Evolutionary conservation across 768 basidiomycete species (phyloP).

Genomic region (Mrakia hoshinonis): DNA sequence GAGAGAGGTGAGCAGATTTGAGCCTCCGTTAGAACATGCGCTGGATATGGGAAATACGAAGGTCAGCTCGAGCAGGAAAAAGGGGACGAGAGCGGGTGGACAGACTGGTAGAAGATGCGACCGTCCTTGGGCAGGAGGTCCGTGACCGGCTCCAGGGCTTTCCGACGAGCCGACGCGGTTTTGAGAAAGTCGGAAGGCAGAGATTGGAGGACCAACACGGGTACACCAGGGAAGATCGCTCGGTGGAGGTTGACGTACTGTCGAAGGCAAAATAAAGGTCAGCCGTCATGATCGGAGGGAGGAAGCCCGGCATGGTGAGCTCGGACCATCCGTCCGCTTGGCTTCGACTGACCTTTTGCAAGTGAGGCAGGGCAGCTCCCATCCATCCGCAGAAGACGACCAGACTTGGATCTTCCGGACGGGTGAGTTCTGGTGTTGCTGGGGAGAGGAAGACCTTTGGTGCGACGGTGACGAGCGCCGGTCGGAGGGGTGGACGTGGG

Average conservation of each 20-base stretch:
- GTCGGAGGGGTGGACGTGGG: neutral
- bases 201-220: neutral
- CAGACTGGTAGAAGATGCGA: neutral
- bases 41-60: neutral
- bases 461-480: neutral
- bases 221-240: neutral
- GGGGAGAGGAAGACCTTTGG: neutral
- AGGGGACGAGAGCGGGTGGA: neutral
- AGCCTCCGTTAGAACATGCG: neutral
- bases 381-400: constrained; percentile 4
- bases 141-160: neutral
- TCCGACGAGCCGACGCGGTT: neutral
- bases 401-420: neutral
- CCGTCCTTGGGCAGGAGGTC: neutral
- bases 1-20: neutral
- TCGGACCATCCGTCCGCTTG: neutral
- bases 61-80: neutral
- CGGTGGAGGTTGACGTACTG: neutral
- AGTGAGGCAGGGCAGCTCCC: neutral
- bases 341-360: neutral
- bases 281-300: neutral
- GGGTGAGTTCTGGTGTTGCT: neutral
- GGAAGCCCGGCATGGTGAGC: neutral
- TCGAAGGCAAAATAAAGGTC: neutral
- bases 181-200: neutral